A percentile compares a stretch with the other conserved stretches of the same genome.
Evolutionary conservation across 2,329 filamentous ascomycete species (phyloP).

Genomic region (Plectosphaerella plurivora): DNA sequence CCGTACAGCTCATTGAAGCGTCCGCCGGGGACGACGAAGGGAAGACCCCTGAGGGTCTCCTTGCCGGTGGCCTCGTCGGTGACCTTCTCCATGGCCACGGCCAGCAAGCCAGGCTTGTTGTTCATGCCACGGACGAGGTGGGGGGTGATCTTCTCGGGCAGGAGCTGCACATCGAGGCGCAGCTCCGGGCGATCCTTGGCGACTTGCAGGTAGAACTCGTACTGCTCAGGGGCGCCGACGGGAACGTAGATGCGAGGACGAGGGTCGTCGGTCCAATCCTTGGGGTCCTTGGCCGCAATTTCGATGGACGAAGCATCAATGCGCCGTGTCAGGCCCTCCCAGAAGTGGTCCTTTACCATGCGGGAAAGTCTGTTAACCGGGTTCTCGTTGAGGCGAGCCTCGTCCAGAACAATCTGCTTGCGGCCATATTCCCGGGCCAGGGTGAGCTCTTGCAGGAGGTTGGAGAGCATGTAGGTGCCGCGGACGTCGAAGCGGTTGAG

Average conservation of each 20-base stretch:
- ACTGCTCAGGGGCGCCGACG: constrained; percentile 76
- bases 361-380: constrained; percentile 84
- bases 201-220: constrained; percentile 81
- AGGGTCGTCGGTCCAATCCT: constrained; percentile 91
- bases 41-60: constrained; percentile 70
- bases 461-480: constrained; percentile 96
- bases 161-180: constrained; percentile 77
- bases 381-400: constrained; percentile 89
- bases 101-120: constrained; percentile 80
- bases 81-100: constrained; percentile 80
- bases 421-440: constrained; percentile 87
- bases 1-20: constrained; percentile 98
- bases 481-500: constrained; percentile 86
- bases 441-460: constrained; percentile 89
- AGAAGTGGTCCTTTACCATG: constrained; percentile 86
- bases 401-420: constrained; percentile 86
- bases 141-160: constrained; percentile 73
- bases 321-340: constrained; percentile 82
- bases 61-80: constrained; percentile 63
- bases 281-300: constrained; percentile 81
- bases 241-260: constrained; percentile 91
- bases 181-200: constrained; percentile 77
- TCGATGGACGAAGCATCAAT: constrained; percentile 89
- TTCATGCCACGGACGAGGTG: constrained; percentile 82
- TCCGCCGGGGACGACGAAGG: constrained; percentile 95